A percentile compares a stretch with the other conserved stretches of the same genome.
Conservation (phyloP, 1,284 basidiomycete species). For the Phaffia rhodozyma region DNA sequence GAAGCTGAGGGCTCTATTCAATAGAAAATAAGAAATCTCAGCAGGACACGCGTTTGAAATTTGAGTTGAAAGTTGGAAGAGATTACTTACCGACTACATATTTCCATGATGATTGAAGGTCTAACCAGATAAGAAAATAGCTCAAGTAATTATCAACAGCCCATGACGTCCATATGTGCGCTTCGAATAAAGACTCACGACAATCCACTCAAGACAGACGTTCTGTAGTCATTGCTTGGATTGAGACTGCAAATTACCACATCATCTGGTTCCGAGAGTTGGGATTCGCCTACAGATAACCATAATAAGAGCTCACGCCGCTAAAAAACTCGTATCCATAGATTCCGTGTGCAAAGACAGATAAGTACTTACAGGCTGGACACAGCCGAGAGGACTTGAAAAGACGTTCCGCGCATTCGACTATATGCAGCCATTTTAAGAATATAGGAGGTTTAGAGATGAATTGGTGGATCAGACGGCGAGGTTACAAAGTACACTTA, state of each 20-base stretch:
- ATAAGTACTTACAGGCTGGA: constrained; percentile 10
- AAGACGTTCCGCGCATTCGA: constrained; percentile 15
- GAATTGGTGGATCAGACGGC: background rate
- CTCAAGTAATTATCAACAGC: background rate
- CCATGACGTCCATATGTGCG: no score
- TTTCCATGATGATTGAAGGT: constrained; percentile 16
- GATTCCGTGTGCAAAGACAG: background rate
- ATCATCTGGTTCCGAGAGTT: constrained; percentile 12
- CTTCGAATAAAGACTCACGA: background rate
- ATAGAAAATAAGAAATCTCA: no score
- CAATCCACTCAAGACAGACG: background rate
- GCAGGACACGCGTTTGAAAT: constrained; percentile 3
- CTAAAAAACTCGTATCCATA: background rate
- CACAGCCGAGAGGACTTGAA: constrained; percentile 10
- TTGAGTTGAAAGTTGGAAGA: background rate
- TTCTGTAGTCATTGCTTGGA: constrained; percentile 12
- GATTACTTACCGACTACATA: background rate
- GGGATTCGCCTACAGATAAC: background rate
- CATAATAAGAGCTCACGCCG: background rate
- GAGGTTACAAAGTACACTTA: background rate
- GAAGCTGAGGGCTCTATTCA: constrained; percentile 41
- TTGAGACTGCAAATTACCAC: constrained; percentile 15
- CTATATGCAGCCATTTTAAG: background rate
- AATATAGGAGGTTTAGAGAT: background rate
- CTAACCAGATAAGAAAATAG: background rate